Percentiles rank a stretch among this genome's conserved stretches.
These are phyloP conservation scores for Trichoderma virens DNA, from an alignment of 495 filamentous ascomycete species.

Conservation along the genomic window DNA sequence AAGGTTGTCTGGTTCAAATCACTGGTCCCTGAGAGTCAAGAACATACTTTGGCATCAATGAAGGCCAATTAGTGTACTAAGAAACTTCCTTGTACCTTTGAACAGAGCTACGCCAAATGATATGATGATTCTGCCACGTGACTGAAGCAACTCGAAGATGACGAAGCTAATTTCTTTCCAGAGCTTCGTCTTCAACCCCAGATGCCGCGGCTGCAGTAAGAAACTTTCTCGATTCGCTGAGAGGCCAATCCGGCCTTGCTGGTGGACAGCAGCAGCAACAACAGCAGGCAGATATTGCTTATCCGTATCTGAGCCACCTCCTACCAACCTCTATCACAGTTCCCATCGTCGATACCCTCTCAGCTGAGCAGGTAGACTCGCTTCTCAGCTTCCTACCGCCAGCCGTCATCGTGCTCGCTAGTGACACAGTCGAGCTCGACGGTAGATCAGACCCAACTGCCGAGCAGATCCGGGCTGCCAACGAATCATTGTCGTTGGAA, in stretches of 20 bases:
- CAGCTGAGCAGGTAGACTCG: constrained; percentile 57
- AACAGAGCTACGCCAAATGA: constrained; percentile 16
- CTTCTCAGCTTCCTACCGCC: constrained; percentile 71
- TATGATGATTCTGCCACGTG: constrained; percentile 16
- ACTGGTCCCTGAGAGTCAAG: constrained; percentile 12
- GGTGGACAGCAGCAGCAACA: constrained; percentile 34
- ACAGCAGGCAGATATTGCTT: constrained; percentile 52
- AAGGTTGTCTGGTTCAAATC: not conserved
- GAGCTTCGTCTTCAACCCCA: constrained; percentile 31
- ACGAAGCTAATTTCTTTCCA: constrained; percentile 29
- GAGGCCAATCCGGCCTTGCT: constrained; percentile 40
- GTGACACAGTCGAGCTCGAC: constrained; percentile 44
- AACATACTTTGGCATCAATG: constrained; percentile 16
- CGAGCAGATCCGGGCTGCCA: constrained; percentile 59
- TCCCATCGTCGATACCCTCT: constrained; percentile 61
- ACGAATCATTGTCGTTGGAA: constrained; percentile 60
- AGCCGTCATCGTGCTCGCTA: constrained; percentile 55
- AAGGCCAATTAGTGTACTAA: constrained; percentile 12
- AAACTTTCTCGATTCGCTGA: constrained; percentile 80
- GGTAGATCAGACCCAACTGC: constrained; percentile 50
- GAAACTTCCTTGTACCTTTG: not conserved
- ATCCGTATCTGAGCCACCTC: constrained; percentile 81
- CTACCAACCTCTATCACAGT: constrained; percentile 69
- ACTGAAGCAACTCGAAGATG: constrained; percentile 12
- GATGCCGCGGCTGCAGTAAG: constrained; percentile 66